phyloP scores from a whole-genome alignment of 2,329 filamentous ascomycete genomes.

The Xylaria sp. region DNA sequence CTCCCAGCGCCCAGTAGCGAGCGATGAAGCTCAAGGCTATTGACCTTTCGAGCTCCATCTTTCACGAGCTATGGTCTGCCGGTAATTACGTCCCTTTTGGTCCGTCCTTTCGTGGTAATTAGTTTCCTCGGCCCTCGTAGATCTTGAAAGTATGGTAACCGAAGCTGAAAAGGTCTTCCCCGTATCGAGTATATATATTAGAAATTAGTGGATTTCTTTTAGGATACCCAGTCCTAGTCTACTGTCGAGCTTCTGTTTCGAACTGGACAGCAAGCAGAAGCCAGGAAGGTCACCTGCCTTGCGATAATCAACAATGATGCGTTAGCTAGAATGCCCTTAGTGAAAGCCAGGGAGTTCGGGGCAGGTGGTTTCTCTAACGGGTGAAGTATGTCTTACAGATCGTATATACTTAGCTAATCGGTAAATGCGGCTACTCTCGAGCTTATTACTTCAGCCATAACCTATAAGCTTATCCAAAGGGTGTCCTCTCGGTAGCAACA shows the following conservation, averaged over 20 bases:
- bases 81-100: slow-evolving; percentile 29
- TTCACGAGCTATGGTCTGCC: slow-evolving; percentile 4
- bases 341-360: slow-evolving; percentile 19
- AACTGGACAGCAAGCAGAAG: slow-evolving; percentile 5
- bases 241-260: slow-evolving; percentile 9
- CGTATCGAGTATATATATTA: not conserved
- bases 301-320: slow-evolving; percentile 16
- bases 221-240: not conserved
- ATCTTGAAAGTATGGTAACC: slow-evolving; percentile 1
- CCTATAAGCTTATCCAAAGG: slow-evolving; percentile 32
- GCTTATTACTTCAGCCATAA: slow-evolving; percentile 26
- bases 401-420: slow-evolving; percentile 34
- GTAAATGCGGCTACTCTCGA: slow-evolving; percentile 27
- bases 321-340: slow-evolving; percentile 7
- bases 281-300: slow-evolving; percentile 7
- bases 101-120: not conserved
- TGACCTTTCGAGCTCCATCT: slow-evolving; percentile 40
- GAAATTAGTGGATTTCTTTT: not conserved
- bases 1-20: slow-evolving; percentile 58
- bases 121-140: not conserved
- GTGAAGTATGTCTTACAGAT: slow-evolving; percentile 24
- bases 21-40: slow-evolving; percentile 51
- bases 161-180: not conserved
- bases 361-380: slow-evolving; percentile 5
- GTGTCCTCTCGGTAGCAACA: slow-evolving; percentile 31